Percentiles rank a stretch among this genome's conserved stretches.
Evolutionary conservation across 139 green algal genomes (phyloP).

Genomic region (Closterium sp.): DNA sequence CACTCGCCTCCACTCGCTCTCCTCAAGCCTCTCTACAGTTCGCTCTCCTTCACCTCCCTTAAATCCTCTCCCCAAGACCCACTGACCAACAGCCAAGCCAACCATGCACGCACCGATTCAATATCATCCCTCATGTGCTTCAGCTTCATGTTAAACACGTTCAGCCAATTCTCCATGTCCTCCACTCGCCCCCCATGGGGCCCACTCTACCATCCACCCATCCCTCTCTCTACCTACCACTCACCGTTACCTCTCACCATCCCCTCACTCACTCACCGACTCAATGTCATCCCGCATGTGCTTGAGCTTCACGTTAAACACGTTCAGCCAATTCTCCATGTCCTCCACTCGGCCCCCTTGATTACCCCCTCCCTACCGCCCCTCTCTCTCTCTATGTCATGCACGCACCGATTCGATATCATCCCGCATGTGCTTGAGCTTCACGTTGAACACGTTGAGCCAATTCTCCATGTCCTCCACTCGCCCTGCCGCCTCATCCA

Average conservation of each 20-base stretch:
- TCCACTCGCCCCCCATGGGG: not conserved
- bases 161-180: constrained; percentile 50
- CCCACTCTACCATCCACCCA: not conserved
- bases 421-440: constrained; percentile 51
- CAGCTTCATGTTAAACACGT: constrained; percentile 52
- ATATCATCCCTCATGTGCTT: constrained; percentile 52
- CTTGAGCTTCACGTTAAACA: constrained; percentile 53
- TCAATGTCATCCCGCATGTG: constrained; percentile 34
- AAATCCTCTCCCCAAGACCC: too few species aligned
- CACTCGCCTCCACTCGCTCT: not conserved
- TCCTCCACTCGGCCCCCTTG: constrained; percentile 14
- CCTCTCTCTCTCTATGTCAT: too few species aligned
- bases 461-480: constrained; percentile 55
- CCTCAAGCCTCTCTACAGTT: too few species aligned
- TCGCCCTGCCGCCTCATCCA: constrained; percentile 30
- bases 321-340: constrained; percentile 44
- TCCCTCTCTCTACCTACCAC: not conserved
- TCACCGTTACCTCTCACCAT: too few species aligned
- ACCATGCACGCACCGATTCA: not conserved
- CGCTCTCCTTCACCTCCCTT: too few species aligned
- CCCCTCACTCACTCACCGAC: too few species aligned
- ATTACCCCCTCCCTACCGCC: too few species aligned
- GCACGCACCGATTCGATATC: constrained; percentile 46
- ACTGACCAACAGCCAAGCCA: too few species aligned
- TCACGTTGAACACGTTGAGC: constrained; percentile 51